A percentile compares a stretch with the other conserved stretches of the same genome.
Conservation (phyloP, 2,329 filamentous ascomycete species). For the Claviceps paspali region DNA sequence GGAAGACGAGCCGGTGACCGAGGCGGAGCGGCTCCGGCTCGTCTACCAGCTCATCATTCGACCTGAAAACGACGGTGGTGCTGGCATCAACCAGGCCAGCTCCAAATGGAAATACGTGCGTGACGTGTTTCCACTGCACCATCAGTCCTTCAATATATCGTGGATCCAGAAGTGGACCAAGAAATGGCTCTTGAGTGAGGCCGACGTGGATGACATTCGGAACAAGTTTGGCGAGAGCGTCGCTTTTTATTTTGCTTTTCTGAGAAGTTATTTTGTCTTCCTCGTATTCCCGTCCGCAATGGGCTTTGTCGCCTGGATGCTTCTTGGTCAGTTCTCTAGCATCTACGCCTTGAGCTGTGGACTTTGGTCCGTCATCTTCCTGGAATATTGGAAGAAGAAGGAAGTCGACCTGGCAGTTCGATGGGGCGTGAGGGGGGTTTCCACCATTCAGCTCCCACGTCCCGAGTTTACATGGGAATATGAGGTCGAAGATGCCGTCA, state of each 20-base stretch:
- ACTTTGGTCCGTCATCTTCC: conserved; percentile 79
- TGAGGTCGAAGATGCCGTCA: conserved; percentile 62
- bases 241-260: conserved; percentile 90
- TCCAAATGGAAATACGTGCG: conserved; percentile 60
- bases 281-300: conserved; percentile 68
- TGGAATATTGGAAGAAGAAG: conserved; percentile 93
- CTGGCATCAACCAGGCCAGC: conserved; percentile 54
- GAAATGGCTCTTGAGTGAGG: conserved; percentile 50
- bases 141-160: conserved; percentile 56
- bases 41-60: conserved; percentile 76
- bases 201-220: conserved; percentile 59
- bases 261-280: conserved; percentile 80
- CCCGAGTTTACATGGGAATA: conserved; percentile 68
- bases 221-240: conserved; percentile 70
- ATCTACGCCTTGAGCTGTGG: conserved; percentile 65
- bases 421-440: conserved; percentile 81
- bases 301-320: conserved; percentile 61
- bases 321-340: conserved; percentile 74
- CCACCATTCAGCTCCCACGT: conserved; percentile 61
- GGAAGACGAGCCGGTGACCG: conserved; percentile 60
- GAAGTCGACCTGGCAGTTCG: conserved; percentile 73
- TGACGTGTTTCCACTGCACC: conserved; percentile 65
- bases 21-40: conserved; percentile 75
- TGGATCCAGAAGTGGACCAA: conserved; percentile 64
- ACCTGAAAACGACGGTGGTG: conserved; percentile 58